Conservation (phyloP, 192 early-diverging fungal genomes). For the Glomus cerebriforme region DNA sequence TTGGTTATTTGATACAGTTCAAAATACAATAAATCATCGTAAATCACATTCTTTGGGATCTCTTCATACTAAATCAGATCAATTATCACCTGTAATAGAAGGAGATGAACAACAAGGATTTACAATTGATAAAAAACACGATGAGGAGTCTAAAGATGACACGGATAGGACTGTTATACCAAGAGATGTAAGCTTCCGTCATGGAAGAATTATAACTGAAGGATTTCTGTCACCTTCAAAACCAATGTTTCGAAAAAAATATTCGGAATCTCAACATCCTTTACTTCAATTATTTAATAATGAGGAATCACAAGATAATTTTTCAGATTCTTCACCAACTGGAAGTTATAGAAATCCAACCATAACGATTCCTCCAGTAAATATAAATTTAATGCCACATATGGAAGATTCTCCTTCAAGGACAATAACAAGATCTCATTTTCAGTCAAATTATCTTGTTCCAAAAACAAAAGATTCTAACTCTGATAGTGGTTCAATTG, state of each 20-base stretch:
- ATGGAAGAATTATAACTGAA: neutral
- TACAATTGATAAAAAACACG: conserved; percentile 1
- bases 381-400: neutral
- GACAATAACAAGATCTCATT: neutral
- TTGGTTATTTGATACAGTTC: conserved; percentile 55
- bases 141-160: neutral
- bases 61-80: conserved; percentile 9
- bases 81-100: conserved; percentile 31
- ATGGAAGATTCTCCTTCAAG: conserved; percentile 17
- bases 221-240: conserved; percentile 10
- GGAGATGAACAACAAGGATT: conserved; percentile 7
- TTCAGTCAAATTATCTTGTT: neutral
- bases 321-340: conserved; percentile 10
- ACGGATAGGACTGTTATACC: conserved; percentile 17
- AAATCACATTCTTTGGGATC: conserved; percentile 27
- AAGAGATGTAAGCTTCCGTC: conserved; percentile 7
- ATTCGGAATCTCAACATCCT: conserved; percentile 21
- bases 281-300: conserved; percentile 28
- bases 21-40: conserved; percentile 8
- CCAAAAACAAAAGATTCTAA: neutral
- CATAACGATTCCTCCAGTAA: conserved; percentile 27
- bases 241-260: conserved; percentile 23
- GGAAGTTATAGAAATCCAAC: neutral
- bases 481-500: neutral
- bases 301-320: neutral